Percentiles rank a stretch among this genome's conserved stretches.
Evolutionary conservation across 129 eudicot species (phyloP).

Genomic region (Flaveria sonorensis): DNA sequence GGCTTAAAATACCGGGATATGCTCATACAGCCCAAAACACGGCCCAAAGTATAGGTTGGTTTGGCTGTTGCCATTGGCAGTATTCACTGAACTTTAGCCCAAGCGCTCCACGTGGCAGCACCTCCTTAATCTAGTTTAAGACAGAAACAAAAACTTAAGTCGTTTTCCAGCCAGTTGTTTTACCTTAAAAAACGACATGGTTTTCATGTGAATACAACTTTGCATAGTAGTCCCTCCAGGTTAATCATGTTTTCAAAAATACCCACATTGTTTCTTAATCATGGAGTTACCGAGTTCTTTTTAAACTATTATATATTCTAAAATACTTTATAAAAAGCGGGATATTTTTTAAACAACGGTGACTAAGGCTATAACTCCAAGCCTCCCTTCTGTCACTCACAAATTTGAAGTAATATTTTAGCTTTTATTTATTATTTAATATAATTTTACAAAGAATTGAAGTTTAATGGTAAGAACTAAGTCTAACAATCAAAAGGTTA

Average conservation of each 20-base stretch:
- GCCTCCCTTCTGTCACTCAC: no score
- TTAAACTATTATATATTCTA: background rate
- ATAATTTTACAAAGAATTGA: no score
- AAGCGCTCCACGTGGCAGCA: slow-evolving; percentile 38
- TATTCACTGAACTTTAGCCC: background rate
- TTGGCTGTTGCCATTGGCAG: slow-evolving; percentile 41
- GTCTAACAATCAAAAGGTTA: no score
- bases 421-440: no score
- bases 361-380: no score
- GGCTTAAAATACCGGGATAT: background rate
- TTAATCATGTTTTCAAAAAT: background rate
- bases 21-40: background rate
- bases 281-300: background rate
- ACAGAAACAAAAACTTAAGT: slow-evolving; percentile 21
- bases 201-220: background rate
- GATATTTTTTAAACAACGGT: no score
- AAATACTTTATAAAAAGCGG: background rate
- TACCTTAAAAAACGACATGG: slow-evolving; percentile 13
- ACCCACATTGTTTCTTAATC: background rate
- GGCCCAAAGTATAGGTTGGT: background rate
- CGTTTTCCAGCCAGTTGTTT: slow-evolving; percentile 31
- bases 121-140: slow-evolving; percentile 21
- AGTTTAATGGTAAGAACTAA: no score
- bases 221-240: slow-evolving; percentile 10
- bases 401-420: no score